These are phyloP conservation scores for Aethionema arabicum DNA, from an alignment of 345 rosid genomes.

Conservation along the genomic window DNA sequence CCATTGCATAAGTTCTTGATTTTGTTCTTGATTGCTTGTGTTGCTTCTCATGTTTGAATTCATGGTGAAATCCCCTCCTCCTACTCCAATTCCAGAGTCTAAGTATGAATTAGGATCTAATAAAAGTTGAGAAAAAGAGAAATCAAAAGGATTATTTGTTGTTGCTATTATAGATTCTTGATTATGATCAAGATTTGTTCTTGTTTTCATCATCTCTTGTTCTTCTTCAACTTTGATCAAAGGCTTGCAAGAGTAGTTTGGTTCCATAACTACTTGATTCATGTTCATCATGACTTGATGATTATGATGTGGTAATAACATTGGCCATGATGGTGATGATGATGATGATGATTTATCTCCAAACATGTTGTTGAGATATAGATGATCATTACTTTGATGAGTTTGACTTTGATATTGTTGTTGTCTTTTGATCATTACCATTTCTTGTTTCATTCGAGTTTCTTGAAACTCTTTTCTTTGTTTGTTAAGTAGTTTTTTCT, in stretches of 20 bases:
- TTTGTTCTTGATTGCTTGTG: constrained; percentile 28
- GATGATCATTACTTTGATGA: constrained; percentile 28
- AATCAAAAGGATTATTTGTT: constrained; percentile 28
- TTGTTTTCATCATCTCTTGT: constrained; percentile 23
- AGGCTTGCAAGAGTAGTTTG: constrained; percentile 28
- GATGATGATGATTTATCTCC: constrained; percentile 8
- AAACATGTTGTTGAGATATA: constrained; percentile 38
- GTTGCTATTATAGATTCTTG: constrained; percentile 25
- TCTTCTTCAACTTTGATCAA: constrained; percentile 29
- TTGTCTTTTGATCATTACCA: constrained; percentile 44
- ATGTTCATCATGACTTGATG: constrained; percentile 27
- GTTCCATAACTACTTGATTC: constrained; percentile 15
- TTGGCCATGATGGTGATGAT: constrained; percentile 43
- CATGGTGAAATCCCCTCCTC: constrained; percentile 29
- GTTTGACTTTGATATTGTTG: constrained; percentile 30
- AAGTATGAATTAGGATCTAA: constrained; percentile 34
- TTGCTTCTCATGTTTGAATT: constrained; percentile 27
- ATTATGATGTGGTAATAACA: constrained; percentile 28
- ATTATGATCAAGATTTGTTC: constrained; percentile 24
- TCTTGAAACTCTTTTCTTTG: constrained; percentile 54
- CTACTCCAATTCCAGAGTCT: constrained; percentile 31
- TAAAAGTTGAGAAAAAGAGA: constrained; percentile 40
- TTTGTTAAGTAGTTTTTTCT: constrained; percentile 71
- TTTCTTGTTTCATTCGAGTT: constrained; percentile 49
- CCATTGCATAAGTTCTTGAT: constrained; percentile 43